Evolutionary conservation across 495 filamentous ascomycete species (phyloP).

Genomic region (Penicillium herquei): DNA sequence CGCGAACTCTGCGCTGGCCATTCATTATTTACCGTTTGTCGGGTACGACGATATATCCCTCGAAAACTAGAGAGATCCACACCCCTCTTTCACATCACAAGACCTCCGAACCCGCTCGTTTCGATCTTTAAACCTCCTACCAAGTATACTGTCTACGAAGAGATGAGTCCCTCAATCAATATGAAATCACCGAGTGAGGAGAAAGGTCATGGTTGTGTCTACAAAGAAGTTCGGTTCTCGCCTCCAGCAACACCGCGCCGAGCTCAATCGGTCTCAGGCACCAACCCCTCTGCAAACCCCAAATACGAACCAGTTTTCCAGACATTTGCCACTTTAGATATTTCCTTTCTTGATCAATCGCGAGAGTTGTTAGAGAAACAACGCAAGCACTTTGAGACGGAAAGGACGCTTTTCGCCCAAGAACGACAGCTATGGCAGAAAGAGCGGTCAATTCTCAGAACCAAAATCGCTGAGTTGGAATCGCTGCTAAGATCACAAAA

Average conservation of each 20-base stretch:
- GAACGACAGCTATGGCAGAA: conserved; percentile 44
- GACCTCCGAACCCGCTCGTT: not conserved
- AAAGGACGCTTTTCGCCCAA: conserved; percentile 38
- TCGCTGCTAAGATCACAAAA: conserved; percentile 23
- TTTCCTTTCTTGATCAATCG: conserved; percentile 40
- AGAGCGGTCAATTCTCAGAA: conserved; percentile 36
- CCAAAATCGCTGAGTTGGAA: conserved; percentile 42
- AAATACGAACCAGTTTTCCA: conserved; percentile 16
- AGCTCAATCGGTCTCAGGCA: conserved; percentile 38
- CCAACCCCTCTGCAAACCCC: conserved; percentile 26
- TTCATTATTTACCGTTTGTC: not conserved
- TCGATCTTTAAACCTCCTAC: not conserved
- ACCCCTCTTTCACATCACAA: not conserved
- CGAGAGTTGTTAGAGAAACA: conserved; percentile 43
- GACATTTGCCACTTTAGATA: conserved; percentile 19
- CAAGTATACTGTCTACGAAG: not conserved
- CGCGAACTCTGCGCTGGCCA: conserved; percentile 4
- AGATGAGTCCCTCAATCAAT: not conserved
- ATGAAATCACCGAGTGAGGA: conserved; percentile 34
- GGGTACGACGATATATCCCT: not conserved
- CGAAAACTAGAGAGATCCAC: not conserved
- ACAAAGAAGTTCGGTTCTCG: conserved; percentile 51
- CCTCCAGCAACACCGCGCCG: conserved; percentile 43
- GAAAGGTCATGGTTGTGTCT: conserved; percentile 38
- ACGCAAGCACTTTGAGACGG: conserved; percentile 35